Base-by-base conservation (phyloP, 148 eudicot species). In the Hydrangea macrophylla region DNA sequence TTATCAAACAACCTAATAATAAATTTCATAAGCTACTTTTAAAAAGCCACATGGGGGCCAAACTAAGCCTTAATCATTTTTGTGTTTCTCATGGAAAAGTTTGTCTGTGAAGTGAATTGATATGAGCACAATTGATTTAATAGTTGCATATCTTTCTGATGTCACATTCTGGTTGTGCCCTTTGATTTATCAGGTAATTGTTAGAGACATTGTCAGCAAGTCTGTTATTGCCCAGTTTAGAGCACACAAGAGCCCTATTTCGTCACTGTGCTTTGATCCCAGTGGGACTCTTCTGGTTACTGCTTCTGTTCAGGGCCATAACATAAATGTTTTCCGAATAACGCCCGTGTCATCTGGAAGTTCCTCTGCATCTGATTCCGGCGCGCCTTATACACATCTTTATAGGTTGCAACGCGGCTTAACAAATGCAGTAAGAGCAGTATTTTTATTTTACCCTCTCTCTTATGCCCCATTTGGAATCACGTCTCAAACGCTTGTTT, bases 221-320 rank as follows among this genome's bases (percentile, higher is more conserved):
- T 74, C 82, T 62, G 83, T 90, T 48, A 76, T 92, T 69, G 70
- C 98, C 22, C 98, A 92, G 69, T 92, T 92, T 69, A 88, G 80
- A 74, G 98, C 98, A 42, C 98, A 87, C 57, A 80, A 81, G 60
- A 87, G 91, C 66, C 87, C 93, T 59, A 92, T 92, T 62, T 80
- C 89, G 24, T 82, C 96, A 8, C 78, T 92, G 70, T 86, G 92
- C 69, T 92, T 92, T 76, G 96, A 92, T 83, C 92, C 92, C 26
- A 92, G 98, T 70, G 96, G 96, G 40, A 88, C 85, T 7, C 79
- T 90, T 25, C 70, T 92, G 74, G 98, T 90, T 63, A 85, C 98
- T 0, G 98, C 98, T 71, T 92, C 98, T 53, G 84, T 84, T 74
- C 91, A 87, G 59, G 98, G 93, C 30, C 90, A 92, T 75, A 92